These are phyloP conservation scores for Sugiyamaella japonica DNA, from an alignment of 1,139 yeast genomes.

Conservation along the genomic window DNA sequence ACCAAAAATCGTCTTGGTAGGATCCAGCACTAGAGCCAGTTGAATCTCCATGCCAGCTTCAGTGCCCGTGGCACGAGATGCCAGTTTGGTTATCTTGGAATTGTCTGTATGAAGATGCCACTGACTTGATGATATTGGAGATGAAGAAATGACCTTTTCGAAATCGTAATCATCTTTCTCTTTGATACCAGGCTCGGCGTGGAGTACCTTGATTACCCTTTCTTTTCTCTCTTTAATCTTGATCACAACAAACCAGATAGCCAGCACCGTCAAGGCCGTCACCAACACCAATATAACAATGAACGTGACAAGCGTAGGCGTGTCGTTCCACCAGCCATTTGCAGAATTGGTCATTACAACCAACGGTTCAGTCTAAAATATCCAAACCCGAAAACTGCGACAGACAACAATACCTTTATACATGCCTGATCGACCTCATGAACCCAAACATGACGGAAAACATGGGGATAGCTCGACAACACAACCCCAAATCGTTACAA, in stretches of 20 bases:
- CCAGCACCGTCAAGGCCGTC: slow-evolving; percentile 2
- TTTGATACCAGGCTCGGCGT: neutral
- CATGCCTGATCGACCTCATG: neutral
- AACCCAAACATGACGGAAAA: neutral
- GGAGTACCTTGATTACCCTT: neutral
- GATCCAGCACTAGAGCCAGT: neutral
- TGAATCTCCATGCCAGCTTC: neutral
- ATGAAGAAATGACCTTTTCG: slow-evolving; percentile 5
- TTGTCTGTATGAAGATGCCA: neutral
- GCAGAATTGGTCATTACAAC: slow-evolving; percentile 2
- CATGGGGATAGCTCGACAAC: neutral
- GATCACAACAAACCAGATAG: neutral
- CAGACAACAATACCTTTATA: neutral
- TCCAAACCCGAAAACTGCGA: neutral
- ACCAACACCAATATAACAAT: slow-evolving; percentile 13
- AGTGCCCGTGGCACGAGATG: neutral
- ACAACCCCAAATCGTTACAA: too few species aligned
- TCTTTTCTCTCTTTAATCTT: slow-evolving; percentile 4
- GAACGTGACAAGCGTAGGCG: slow-evolving; percentile 17
- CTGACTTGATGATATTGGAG: neutral
- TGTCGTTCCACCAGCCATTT: slow-evolving; percentile 20
- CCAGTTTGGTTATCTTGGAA: neutral
- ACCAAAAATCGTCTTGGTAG: slow-evolving; percentile 6
- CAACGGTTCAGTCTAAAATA: too few species aligned
- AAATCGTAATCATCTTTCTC: neutral